Conservation (phyloP, 768 basidiomycete species). For the Podaxis sp. region DNA sequence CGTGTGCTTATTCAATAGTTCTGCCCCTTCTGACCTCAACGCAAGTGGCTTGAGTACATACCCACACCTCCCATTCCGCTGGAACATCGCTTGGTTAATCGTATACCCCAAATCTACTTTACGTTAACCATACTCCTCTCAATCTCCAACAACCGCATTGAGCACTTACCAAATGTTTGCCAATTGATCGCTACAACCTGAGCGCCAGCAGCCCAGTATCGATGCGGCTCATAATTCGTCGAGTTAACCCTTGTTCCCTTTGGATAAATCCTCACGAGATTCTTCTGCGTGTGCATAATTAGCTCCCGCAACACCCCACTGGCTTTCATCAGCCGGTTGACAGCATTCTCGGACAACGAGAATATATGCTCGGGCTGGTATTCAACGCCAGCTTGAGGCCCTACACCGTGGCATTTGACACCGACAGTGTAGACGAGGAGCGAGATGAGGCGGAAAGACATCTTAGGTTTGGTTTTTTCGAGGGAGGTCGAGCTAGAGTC, state of each 20-base stretch:
- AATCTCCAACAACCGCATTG: neutral
- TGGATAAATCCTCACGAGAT: constrained; percentile 86
- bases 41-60: constrained; percentile 89
- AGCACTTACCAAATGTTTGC: constrained; percentile 85
- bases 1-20: constrained; percentile 49
- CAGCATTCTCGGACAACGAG: constrained; percentile 84
- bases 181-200: constrained; percentile 96
- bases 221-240: constrained; percentile 86
- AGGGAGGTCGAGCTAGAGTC: neutral
- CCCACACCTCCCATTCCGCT: constrained; percentile 82
- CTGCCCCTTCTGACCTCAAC: constrained; percentile 65
- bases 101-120: constrained; percentile 77
- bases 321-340: constrained; percentile 72
- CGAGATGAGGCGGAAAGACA: constrained; percentile 71
- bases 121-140: neutral
- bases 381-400: constrained; percentile 62
- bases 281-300: constrained; percentile 82
- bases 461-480: constrained; percentile 53
- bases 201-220: constrained; percentile 85
- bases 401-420: constrained; percentile 90
- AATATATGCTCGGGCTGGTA: constrained; percentile 92
- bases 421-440: constrained; percentile 94
- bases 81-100: constrained; percentile 97
- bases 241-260: constrained; percentile 79
- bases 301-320: constrained; percentile 55